These are phyloP conservation scores for Aureobasidium leucospermi DNA, from an alignment of 2,329 filamentous ascomycete species.

Conservation along the genomic window DNA sequence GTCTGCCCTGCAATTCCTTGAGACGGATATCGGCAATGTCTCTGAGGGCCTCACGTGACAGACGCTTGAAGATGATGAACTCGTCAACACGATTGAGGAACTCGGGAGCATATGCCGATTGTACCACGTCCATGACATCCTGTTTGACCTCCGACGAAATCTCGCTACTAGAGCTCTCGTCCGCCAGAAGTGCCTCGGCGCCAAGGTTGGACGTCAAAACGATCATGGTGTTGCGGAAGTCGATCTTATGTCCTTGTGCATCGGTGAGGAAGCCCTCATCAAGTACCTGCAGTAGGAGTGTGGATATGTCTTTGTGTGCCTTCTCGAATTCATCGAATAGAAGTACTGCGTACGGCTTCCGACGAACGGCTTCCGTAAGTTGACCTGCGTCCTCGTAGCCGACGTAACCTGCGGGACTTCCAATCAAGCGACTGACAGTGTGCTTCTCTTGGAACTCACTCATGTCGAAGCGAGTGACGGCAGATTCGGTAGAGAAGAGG, in stretches of 20 bases:
- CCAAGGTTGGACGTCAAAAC: conserved; percentile 94
- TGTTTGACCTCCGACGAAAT: conserved; percentile 66
- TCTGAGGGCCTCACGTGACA: conserved; percentile 68
- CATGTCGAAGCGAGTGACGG: conserved; percentile 95
- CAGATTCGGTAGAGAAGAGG: conserved; percentile 84
- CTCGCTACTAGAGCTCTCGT: conserved; percentile 24
- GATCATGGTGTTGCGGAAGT: conserved; percentile 94
- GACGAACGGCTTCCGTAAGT: conserved; percentile 85
- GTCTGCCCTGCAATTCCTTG: conserved; percentile 70
- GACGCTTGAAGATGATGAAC: conserved; percentile 90
- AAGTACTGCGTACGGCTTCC: conserved; percentile 91
- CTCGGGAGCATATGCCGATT: conserved; percentile 70
- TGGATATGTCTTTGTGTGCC: conserved; percentile 89
- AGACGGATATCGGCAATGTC: conserved; percentile 93
- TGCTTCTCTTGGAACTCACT: conserved; percentile 97
- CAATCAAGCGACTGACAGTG: conserved; percentile 86
- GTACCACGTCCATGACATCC: conserved; percentile 83
- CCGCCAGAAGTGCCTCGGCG: conserved; percentile 73
- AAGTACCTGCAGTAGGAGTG: conserved; percentile 83
- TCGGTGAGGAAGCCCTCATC: conserved; percentile 96
- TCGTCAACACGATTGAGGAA: conserved; percentile 96
- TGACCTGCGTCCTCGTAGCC: conserved; percentile 96
- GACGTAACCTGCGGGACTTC: conserved; percentile 87
- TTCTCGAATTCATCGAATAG: conserved; percentile 98
- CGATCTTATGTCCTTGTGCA: conserved; percentile 90